Base-by-base conservation (phyloP, 768 basidiomycete genomes). In the Suillus variegatus region DNA sequence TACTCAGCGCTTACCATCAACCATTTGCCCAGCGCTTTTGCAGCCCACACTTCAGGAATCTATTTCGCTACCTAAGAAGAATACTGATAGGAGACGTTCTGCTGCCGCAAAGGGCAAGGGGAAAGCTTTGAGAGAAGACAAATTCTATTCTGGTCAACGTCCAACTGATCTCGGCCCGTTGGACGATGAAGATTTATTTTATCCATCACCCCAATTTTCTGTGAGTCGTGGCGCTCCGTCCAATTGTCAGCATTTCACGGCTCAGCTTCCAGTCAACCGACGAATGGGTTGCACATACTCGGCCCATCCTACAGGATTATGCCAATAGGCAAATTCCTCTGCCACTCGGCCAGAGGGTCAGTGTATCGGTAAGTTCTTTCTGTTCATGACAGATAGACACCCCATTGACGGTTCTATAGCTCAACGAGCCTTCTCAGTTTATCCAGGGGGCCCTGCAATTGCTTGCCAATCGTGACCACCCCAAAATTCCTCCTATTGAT, bases 401-500 rank as follows among this genome's bases (percentile, higher is more conserved):
- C 22, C 38, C 36, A 35, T 60, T 68, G 38, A 76, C 57, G 6
- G 12, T 9, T 32, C 0, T 36, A 13, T 35, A 76, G 75, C 62
- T 77, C 22, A 63, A 73, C 4, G 64, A 77, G 46, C 74, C 70
- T 2, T 63, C 73, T 22, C 44, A 60, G 38, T 76, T 71, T 44
- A 65, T 77, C 51, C 35, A 71, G 18, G 76, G 74, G 47, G 67
- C 69, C 28, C 40, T 74, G 20, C 71, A 77, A 44, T 61, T 76
- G 8, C 76, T 76, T 44, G 74, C 61, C 57, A 76, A 77, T 51
- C 76, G 75, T 14, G 69, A 76, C 62, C 54, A 46, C 44, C 56
- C 28, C 38, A 13, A 25, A 4, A 62, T 49, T 5, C 61, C 13
- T 32, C 16, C 32, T 52, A 46, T 57, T n/a, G 68, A 71, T 47